These are phyloP conservation scores for Penicillium goetzii DNA, from an alignment of 495 filamentous ascomycete species.

Conservation along the genomic window DNA sequence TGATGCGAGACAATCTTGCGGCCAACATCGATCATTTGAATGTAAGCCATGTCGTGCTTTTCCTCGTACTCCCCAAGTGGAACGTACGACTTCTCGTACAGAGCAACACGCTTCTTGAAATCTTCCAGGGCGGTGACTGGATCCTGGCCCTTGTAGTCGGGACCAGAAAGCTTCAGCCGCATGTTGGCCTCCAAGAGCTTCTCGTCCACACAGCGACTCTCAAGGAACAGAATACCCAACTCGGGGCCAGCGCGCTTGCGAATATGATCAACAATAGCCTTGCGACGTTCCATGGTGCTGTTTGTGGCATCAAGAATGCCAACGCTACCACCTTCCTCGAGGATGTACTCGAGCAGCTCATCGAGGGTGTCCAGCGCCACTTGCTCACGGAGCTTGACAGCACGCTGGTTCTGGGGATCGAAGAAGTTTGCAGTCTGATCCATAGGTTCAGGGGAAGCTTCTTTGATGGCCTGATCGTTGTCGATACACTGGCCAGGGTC, in stretches of 20 bases:
- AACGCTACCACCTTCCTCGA: conserved; percentile 82
- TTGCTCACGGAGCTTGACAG: conserved; percentile 83
- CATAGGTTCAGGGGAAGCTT: conserved; percentile 57
- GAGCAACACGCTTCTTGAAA: conserved; percentile 90
- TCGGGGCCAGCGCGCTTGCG: conserved; percentile 80
- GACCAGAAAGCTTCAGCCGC: conserved; percentile 95
- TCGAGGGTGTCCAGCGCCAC: conserved; percentile 91
- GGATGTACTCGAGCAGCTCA: conserved; percentile 85
- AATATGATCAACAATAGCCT: conserved; percentile 81
- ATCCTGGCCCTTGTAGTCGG: conserved; percentile 94
- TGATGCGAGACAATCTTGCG: conserved; percentile 90
- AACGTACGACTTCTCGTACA: conserved; percentile 92
- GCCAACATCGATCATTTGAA: conserved; percentile 97
- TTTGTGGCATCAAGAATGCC: conserved; percentile 99
- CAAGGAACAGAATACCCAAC: conserved; percentile 88
- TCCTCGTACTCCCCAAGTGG: conserved; percentile 93
- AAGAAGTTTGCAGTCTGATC: conserved; percentile 95
- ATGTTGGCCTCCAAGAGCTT: conserved; percentile 90
- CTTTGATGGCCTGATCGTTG: conserved; percentile 33
- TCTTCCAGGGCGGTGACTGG: conserved; percentile 79
- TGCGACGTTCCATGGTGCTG: conserved; percentile 83
- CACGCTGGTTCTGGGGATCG: conserved; percentile 83
- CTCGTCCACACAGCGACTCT: conserved; percentile 87
- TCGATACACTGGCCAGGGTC: conserved; percentile 17
- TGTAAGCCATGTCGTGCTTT: conserved; percentile 82